phyloP scores from a whole-genome alignment of 768 basidiomycete genomes.

The Mycena kentingensis region DNA sequence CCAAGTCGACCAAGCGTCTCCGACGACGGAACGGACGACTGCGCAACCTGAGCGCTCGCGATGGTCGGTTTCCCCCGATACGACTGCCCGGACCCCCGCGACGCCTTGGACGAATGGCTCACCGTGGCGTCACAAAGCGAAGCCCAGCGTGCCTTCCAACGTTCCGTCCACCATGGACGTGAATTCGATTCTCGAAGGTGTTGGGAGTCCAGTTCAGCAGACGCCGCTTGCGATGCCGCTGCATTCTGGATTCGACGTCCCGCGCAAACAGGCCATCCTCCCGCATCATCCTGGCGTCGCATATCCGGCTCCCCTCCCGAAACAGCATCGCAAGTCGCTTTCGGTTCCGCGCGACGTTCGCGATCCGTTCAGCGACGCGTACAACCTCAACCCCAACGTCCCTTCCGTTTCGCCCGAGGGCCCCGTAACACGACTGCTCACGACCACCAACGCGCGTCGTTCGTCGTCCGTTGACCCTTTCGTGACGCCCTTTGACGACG shows the following conservation, averaged over 20 bases:
- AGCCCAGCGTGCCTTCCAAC: conserved; percentile 39
- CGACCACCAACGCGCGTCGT: conserved; percentile 44
- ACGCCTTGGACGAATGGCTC: conserved; percentile 35
- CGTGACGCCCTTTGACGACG: conserved; percentile 80
- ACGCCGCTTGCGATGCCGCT: conserved; percentile 28
- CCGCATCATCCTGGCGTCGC: conserved; percentile 33
- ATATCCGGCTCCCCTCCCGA: conserved; percentile 17
- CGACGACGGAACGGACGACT: conserved; percentile 36
- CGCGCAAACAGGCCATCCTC: conserved; percentile 21
- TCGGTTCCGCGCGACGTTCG: conserved; percentile 16
- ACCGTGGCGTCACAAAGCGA: conserved; percentile 35
- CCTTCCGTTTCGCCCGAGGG: conserved; percentile 26
- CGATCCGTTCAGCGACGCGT: conserved; percentile 20
- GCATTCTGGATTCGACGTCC: conserved; percentile 25
- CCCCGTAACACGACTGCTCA: conserved; percentile 48
- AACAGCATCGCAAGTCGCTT: conserved; percentile 25
- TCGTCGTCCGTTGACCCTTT: conserved; percentile 58
- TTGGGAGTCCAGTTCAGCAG: conserved; percentile 5
- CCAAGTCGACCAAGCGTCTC: too few species aligned
- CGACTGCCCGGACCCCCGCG: conserved; percentile 22
- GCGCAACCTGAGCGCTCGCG: conserved; percentile 28
- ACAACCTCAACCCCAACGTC: conserved; percentile 23
- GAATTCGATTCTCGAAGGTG: conserved; percentile 22
- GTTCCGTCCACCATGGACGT: conserved; percentile 32
- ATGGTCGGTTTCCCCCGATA: conserved; percentile 43